These are phyloP conservation scores for Fusarium incarnatum DNA, from an alignment of 2,329 filamentous ascomycete species.

Conservation along the genomic window DNA sequence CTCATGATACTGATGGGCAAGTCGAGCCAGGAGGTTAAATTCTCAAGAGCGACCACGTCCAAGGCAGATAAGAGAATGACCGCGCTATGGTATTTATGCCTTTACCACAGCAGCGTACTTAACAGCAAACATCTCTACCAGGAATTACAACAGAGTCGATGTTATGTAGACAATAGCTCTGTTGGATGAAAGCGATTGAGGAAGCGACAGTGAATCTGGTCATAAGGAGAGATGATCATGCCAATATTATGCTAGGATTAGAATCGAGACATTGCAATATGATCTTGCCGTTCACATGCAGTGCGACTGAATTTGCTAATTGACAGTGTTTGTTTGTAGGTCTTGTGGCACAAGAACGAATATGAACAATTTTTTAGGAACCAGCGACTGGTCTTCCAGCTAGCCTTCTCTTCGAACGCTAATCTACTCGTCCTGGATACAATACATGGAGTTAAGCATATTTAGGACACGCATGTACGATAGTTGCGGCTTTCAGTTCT, in stretches of 20 bases:
- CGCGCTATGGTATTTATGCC: not conserved
- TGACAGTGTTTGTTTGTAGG: not conserved
- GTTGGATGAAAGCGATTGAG: not conserved
- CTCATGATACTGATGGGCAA: constrained; percentile 23
- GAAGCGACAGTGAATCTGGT: constrained; percentile 1
- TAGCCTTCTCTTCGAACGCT: not conserved
- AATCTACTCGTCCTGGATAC: not conserved
- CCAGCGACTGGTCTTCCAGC: not conserved
- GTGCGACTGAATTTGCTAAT: not conserved
- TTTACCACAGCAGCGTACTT: not conserved
- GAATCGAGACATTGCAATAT: constrained; percentile 15
- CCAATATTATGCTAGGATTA: constrained; percentile 18
- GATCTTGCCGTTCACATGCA: constrained; percentile 3
- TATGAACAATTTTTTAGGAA: not conserved
- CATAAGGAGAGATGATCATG: not conserved
- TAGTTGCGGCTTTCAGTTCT: not conserved
- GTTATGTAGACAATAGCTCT: constrained; percentile 16
- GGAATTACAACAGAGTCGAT: constrained; percentile 22
- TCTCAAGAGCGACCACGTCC: constrained; percentile 1
- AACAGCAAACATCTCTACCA: constrained; percentile 11
- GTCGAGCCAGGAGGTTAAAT: not conserved
- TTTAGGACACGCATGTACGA: not conserved
- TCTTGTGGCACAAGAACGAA: not conserved
- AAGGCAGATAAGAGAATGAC: constrained; percentile 19
- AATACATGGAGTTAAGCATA: not conserved